phyloP scores from a whole-genome alignment of 345 rosid genomes.

The Gossypium stocksii region DNA sequence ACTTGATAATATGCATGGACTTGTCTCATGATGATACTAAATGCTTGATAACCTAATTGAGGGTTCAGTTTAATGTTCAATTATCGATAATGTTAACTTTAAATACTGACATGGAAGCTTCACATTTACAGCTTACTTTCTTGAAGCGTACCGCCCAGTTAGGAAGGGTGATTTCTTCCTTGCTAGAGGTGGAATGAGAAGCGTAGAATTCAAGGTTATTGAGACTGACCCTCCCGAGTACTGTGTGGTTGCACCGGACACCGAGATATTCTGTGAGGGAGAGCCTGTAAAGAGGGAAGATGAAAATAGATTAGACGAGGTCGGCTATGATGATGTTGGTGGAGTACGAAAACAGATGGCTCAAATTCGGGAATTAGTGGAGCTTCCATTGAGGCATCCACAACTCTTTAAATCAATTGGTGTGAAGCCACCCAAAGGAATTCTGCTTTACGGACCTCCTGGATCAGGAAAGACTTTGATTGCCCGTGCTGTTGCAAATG shows the following conservation, averaged over 20 bases:
- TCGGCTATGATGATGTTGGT: constrained; percentile 98
- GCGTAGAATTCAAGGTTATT: constrained; percentile 82
- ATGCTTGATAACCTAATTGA: not conserved
- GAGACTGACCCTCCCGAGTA: constrained; percentile 88
- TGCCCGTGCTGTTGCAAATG: constrained; percentile 96
- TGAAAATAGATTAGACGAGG: constrained; percentile 82
- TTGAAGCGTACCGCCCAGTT: constrained; percentile 92
- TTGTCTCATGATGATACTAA: not conserved
- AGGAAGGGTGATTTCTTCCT: constrained; percentile 94
- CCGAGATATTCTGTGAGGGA: constrained; percentile 96
- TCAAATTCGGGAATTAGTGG: constrained; percentile 90
- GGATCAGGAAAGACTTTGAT: constrained; percentile 91
- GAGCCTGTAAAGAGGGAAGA: constrained; percentile 90
- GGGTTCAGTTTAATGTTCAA: not conserved
- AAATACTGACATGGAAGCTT: constrained; percentile 16
- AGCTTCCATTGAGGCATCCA: constrained; percentile 91
- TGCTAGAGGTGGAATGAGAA: constrained; percentile 97
- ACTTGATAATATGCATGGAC: not conserved
- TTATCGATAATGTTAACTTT: not conserved
- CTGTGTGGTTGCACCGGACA: constrained; percentile 98
- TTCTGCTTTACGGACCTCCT: constrained; percentile 83
- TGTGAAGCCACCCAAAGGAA: constrained; percentile 97
- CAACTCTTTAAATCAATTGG: constrained; percentile 95
- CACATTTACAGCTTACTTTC: constrained; percentile 69
- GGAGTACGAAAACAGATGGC: constrained; percentile 99